A percentile compares a stretch with the other conserved stretches of the same genome.
phyloP scores from a whole-genome alignment of 768 basidiomycete species.

The Calocera viscosa region DNA sequence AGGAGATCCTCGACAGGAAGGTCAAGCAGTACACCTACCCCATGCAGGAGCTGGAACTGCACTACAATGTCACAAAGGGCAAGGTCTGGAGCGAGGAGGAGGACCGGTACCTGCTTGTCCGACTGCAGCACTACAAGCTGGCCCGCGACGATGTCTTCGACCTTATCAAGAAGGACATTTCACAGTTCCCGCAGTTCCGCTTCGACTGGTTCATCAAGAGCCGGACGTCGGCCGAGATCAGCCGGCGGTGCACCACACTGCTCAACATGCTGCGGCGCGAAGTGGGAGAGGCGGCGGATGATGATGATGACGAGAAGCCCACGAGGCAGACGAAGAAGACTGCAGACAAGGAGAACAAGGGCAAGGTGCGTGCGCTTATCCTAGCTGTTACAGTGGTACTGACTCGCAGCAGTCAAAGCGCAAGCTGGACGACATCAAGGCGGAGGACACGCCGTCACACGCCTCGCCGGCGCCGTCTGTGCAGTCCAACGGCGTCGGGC shows the following conservation, averaged over 20 bases:
- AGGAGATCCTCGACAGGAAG: conserved; percentile 66
- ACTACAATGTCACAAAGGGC: conserved; percentile 90
- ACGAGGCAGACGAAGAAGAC: conserved; percentile 9
- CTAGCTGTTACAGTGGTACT: background rate
- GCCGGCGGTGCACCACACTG: conserved; percentile 75
- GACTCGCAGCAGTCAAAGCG: background rate
- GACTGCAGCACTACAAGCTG: conserved; percentile 83
- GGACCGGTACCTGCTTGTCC: conserved; percentile 85
- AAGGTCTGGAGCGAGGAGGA: conserved; percentile 96
- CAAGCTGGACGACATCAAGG: conserved; percentile 7
- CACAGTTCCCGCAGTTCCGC: conserved; percentile 90
- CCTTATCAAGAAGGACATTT: conserved; percentile 88
- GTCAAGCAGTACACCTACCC: conserved; percentile 74
- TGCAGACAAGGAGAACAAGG: conserved; percentile 10
- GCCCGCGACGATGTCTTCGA: conserved; percentile 83
- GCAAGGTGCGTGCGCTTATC: conserved; percentile 11
- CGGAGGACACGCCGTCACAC: background rate
- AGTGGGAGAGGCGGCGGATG: conserved; percentile 34
- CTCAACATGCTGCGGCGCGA: conserved; percentile 89
- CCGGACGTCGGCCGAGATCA: conserved; percentile 75
- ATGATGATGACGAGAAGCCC: conserved; percentile 48
- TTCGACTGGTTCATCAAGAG: conserved; percentile 99
- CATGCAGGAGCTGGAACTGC: conserved; percentile 93
- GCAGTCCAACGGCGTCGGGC: background rate
- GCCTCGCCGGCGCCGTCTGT: background rate